Evolutionary conservation across 306 rosid genomes (phyloP), one percentile per base, ranked within the genome.

Genomic region (Begonia loranthoides): DNA sequence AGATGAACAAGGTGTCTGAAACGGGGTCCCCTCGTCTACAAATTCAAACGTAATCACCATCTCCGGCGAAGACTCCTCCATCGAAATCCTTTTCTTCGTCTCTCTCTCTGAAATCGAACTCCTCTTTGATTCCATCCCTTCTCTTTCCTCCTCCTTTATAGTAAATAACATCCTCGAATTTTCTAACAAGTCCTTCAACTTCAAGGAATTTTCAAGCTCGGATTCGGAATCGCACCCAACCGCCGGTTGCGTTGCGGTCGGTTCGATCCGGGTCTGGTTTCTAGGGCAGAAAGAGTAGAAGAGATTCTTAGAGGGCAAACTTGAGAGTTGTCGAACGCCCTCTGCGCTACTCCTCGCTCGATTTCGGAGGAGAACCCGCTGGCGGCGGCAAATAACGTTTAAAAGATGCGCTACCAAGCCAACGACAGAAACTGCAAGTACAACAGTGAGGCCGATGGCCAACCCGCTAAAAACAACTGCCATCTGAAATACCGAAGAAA

Each of bases 1-100:
- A 52, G 82, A 76, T 60, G 49, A 64, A 60, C 65, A 71, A 4
- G 82, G 81, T 3, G 81, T 71, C 8, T 49, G 16, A 49, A 71
- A 76, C 56, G 81, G 64, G 34, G 81, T 64, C 62, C 58, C 46
- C 7, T 44, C 66, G 1, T 54, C 70, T 7, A 54, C 76, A n/a
- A 45, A 13, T 17, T 49, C 56, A 3, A 61, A 14, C 24, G 5
- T 47, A 9, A 40, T 33, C 40, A 53, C 50, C 38, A 47, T n/a
- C 59, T 9, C 52, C 56, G 15, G n/a, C 12, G 49, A 62, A 12
- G 36, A 28, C 7, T 50, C 50, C 45, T 50, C 64, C 13, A 40
- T n/a, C 1, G 61, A 54, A 4, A 57, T 28, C 9, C 49, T 50
- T 41, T 33, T 45, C 64, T 49, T 48, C 12, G 61, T 51, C 21